Conservation (phyloP, 2,329 filamentous ascomycete genomes). For the Podosphaera xanthii region DNA sequence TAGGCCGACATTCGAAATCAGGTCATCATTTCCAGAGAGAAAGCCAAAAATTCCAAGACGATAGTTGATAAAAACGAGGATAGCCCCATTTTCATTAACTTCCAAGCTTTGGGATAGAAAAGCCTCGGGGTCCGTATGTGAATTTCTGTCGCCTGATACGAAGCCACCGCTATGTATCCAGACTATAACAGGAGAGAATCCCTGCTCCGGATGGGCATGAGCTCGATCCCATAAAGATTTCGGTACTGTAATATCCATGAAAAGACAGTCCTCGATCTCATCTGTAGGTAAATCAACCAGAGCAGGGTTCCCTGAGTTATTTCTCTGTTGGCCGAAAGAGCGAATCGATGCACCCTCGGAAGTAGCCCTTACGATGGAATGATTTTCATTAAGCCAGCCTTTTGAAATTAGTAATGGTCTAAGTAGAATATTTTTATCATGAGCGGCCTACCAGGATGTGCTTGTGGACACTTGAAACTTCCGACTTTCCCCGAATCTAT, state of each 20-base stretch:
- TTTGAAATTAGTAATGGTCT: too few relatives aligned
- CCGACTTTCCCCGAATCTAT: too few relatives aligned
- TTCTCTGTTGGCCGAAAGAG: too few relatives aligned
- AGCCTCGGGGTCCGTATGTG: conserved; percentile 17
- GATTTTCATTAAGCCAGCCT: too few relatives aligned
- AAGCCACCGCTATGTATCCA: conserved; percentile 19
- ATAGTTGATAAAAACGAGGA: conserved; percentile 17
- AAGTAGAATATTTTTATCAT: too few relatives aligned
- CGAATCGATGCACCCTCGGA: too few relatives aligned
- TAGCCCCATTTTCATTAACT: conserved; percentile 17
- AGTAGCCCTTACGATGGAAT: too few relatives aligned
- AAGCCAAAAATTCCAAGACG: conserved; percentile 16
- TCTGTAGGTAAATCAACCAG: not conserved
- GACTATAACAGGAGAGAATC: not conserved
- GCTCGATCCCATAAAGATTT: too few relatives aligned
- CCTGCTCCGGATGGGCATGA: conserved; percentile 8
- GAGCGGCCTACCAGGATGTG: too few relatives aligned
- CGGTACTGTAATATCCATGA: conserved; percentile 5
- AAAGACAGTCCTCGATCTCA: conserved; percentile 23
- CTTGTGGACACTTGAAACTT: too few relatives aligned
- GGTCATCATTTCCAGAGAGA: conserved; percentile 20
- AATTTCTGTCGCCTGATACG: conserved; percentile 19
- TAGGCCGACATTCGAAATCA: conserved; percentile 25
- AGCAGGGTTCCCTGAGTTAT: too few relatives aligned
- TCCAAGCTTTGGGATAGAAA: conserved; percentile 14